Evolutionary conservation across 176 grass and related monocot species (phyloP).

Genomic region (Juncus inflexus): DNA sequence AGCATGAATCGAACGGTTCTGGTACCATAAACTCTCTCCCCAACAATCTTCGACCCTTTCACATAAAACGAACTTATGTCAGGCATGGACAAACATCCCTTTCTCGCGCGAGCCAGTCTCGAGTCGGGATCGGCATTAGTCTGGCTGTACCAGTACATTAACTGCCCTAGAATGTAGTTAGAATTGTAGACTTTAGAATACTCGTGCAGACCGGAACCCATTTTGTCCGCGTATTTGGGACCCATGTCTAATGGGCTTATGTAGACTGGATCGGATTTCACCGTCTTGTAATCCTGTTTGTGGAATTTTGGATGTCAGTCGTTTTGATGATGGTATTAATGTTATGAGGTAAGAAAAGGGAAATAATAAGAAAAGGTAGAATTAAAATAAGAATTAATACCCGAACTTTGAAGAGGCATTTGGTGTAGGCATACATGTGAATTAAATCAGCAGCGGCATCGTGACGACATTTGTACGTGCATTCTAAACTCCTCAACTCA

Average conservation of each 20-base stretch:
- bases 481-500: slow-evolving; percentile 69
- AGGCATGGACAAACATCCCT: slow-evolving; percentile 86
- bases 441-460: slow-evolving; percentile 96
- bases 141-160: slow-evolving; percentile 97
- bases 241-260: slow-evolving; percentile 96
- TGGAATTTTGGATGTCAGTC: slow-evolving; percentile 29
- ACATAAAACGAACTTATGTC: slow-evolving; percentile 82
- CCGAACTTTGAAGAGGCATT: slow-evolving; percentile 77
- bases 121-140: slow-evolving; percentile 73
- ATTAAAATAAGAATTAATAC: slow-evolving; percentile 53
- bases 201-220: slow-evolving; percentile 81
- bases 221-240: slow-evolving; percentile 91
- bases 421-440: slow-evolving; percentile 97
- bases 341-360: no score
- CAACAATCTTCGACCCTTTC: slow-evolving; percentile 50
- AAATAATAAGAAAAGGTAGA: not conserved
- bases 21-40: slow-evolving; percentile 72
- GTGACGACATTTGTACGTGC: slow-evolving; percentile 90
- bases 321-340: no score
- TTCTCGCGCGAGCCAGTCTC: slow-evolving; percentile 79
- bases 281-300: slow-evolving; percentile 78
- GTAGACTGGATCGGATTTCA: slow-evolving; percentile 77
- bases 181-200: slow-evolving; percentile 82
- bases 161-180: slow-evolving; percentile 88
- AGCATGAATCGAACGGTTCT: slow-evolving; percentile 96